Base-by-base conservation (phyloP, 306 rosid species). In the Lotus japonicus region DNA sequence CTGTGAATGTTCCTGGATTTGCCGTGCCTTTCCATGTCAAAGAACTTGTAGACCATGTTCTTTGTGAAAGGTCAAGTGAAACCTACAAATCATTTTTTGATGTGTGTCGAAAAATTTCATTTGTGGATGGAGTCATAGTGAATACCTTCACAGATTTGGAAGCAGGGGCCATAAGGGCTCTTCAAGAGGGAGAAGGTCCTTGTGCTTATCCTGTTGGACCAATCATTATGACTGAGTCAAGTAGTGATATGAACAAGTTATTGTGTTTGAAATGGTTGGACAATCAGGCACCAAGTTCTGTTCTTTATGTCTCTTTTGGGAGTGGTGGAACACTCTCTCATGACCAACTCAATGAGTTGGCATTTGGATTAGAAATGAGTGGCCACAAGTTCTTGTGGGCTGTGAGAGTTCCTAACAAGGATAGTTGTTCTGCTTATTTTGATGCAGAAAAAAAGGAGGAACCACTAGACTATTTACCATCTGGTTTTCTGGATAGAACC, bases 291-390 rank as follows among this genome's bases (percentile, higher is more conserved):
- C 70, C 9, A 11, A 65, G 48, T 6, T 77, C 82, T 15, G 74
- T 77, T 1, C 3, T 81, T 14, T 82, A 5, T 49, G 68, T 82
- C 6, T 64, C 78, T 11, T 82, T 77, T 43, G 83, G 83, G 6
- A 82, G 85, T 70, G 85, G 72, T 41, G 85, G 83, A 11, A 74
- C 80, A 21, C 58, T 77, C 1, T 69, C 78, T 15, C 42, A 41
- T 12, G 75, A 73, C 0, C 83, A 82, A 38, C 50, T 73, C 6
- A 33, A 42, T 2, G 83, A 82, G 63, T 10, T 82, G 23, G 80
- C 85, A 1, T 26, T 35, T 38, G 85, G 82, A 0, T 19, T 82
- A 8, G 83, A 82, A 63, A 5, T 62, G 64, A 82, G 85, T 69
- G 77, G 75, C 4, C 74, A 73, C 1, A 73, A 36, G 11, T 82